phyloP scores from a whole-genome alignment of 1,284 basidiomycete species.

The Cryptococcus amylolentus region DNA sequence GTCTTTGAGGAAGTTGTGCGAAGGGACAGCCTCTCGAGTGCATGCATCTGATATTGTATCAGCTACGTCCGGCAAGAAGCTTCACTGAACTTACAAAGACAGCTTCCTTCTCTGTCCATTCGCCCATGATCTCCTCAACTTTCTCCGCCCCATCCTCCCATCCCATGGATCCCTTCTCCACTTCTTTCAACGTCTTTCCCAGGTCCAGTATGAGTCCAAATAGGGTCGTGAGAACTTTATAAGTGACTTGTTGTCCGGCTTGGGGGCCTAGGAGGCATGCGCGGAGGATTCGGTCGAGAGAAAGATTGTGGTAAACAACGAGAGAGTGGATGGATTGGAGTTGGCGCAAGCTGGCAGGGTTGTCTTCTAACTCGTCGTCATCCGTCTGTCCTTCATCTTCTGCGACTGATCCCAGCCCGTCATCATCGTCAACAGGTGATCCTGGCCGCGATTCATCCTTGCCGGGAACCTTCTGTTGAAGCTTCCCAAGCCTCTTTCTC shows the following conservation, averaged over 20 bases:
- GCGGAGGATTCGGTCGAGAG: conserved; percentile 70
- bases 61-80: neutral
- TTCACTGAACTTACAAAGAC: conserved; percentile 56
- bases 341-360: conserved; percentile 22
- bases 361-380: conserved; percentile 32
- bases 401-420: neutral
- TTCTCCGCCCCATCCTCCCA: conserved; percentile 57
- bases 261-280: conserved; percentile 65
- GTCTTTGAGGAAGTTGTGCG: conserved; percentile 14
- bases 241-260: conserved; percentile 61
- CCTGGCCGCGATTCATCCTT: conserved; percentile 14
- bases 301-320: conserved; percentile 62
- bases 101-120: conserved; percentile 59
- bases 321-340: conserved; percentile 67
- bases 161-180: conserved; percentile 58
- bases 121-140: conserved; percentile 57
- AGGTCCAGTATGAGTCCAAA: conserved; percentile 69
- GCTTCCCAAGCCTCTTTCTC: conserved; percentile 50
- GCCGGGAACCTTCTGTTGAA: conserved; percentile 18
- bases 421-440: conserved; percentile 14
- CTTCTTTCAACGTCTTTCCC: conserved; percentile 63
- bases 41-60: conserved; percentile 26
- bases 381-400: conserved; percentile 30
- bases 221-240: conserved; percentile 62
- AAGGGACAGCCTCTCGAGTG: conserved; percentile 37